Percentiles rank a stretch among this genome's conserved stretches.
phyloP scores from a whole-genome alignment of 345 rosid species.

The Camelina hispida region DNA sequence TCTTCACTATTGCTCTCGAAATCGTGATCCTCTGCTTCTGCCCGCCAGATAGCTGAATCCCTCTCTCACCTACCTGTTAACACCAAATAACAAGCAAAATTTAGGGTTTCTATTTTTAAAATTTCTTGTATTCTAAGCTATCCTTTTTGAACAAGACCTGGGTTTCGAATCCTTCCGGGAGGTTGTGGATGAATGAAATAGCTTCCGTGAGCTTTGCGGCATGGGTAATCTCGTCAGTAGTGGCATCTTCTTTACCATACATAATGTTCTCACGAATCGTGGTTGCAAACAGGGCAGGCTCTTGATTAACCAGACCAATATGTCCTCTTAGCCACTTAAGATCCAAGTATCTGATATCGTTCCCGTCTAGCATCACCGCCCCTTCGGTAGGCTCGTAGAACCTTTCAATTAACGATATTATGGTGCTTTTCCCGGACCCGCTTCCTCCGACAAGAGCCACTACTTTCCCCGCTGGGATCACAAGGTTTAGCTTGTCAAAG shows the following conservation, averaged over 20 bases:
- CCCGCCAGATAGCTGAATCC: slow-evolving; percentile 91
- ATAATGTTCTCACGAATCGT: slow-evolving; percentile 81
- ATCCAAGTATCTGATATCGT: slow-evolving; percentile 64
- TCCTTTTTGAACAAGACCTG: slow-evolving; percentile 57
- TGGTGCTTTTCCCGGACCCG: slow-evolving; percentile 96
- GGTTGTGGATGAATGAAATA: slow-evolving; percentile 70
- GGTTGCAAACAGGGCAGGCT: slow-evolving; percentile 86
- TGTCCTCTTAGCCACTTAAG: slow-evolving; percentile 87
- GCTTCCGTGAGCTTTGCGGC: slow-evolving; percentile 90
- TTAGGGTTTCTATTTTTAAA: slow-evolving; percentile 5
- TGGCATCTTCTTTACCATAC: slow-evolving; percentile 85
- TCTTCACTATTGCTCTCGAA: slow-evolving; percentile 80
- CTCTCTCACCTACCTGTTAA: slow-evolving; percentile 91
- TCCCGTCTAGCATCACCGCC: slow-evolving; percentile 66
- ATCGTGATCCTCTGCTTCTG: slow-evolving; percentile 93
- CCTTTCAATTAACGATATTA: slow-evolving; percentile 82
- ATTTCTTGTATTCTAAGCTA: background rate
- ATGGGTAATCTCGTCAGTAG: slow-evolving; percentile 58
- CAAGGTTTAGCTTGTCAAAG: slow-evolving; percentile 62
- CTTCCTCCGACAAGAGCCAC: slow-evolving; percentile 97
- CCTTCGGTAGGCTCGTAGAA: slow-evolving; percentile 88
- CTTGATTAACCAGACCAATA: slow-evolving; percentile 91
- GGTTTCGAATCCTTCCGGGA: slow-evolving; percentile 88
- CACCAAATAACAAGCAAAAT: background rate
- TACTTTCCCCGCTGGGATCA: slow-evolving; percentile 79